Percentiles rank a stretch among this genome's conserved stretches.
These are phyloP conservation scores for Didymosphaeria variabile DNA, from an alignment of 2,329 filamentous ascomycete genomes.

Conservation along the genomic window DNA sequence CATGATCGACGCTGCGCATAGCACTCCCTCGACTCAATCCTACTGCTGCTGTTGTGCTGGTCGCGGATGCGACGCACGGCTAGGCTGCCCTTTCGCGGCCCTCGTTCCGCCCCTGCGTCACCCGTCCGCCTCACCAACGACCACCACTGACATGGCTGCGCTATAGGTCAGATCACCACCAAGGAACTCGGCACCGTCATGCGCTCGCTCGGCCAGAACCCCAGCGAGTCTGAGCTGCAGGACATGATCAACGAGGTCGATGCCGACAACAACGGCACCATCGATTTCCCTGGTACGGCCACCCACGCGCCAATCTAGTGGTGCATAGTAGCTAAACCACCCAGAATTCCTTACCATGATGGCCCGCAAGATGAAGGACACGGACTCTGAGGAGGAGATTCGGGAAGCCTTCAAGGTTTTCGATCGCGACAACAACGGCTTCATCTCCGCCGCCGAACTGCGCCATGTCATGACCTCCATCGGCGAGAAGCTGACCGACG, in stretches of 20 bases:
- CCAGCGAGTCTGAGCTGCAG: conserved; percentile 68
- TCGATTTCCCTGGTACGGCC: conserved; percentile 67
- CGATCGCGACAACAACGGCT: conserved; percentile 71
- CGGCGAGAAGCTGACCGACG: conserved; percentile 69
- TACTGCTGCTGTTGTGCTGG: background rate
- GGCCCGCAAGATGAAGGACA: conserved; percentile 69
- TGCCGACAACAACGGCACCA: conserved; percentile 70
- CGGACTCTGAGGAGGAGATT: conserved; percentile 71
- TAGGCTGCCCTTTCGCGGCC: conserved; percentile 11
- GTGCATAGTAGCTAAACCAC: conserved; percentile 17
- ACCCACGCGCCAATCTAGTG: background rate
- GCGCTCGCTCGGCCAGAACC: conserved; percentile 70
- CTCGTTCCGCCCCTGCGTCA: conserved; percentile 20
- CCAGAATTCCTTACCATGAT: conserved; percentile 73
- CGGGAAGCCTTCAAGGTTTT: conserved; percentile 73
- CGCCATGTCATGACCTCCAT: conserved; percentile 71
- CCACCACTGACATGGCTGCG: conserved; percentile 33
- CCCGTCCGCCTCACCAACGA: conserved; percentile 18
- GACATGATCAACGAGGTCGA: conserved; percentile 75
- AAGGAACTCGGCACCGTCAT: conserved; percentile 71
- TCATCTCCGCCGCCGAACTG: conserved; percentile 70
- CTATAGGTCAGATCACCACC: conserved; percentile 69
- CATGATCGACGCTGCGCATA: background rate
- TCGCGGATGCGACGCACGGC: conserved; percentile 3
- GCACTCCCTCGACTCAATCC: background rate